Evolutionary conservation across 805 yeast genomes (phyloP).

Genomic region (Hanseniaspora taiwanica): DNA sequence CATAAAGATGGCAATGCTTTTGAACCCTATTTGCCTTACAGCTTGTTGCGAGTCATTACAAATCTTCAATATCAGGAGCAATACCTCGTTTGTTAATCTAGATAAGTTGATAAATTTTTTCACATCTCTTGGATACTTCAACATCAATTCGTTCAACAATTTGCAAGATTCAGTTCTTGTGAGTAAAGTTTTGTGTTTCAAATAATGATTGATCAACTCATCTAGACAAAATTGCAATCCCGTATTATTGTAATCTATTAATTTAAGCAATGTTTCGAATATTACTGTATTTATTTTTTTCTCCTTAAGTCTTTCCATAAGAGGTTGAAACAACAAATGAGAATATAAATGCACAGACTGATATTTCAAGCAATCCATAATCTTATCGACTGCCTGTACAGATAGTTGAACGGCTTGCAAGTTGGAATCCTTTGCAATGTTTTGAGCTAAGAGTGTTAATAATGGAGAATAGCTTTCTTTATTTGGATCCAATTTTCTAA

Average conservation of each 20-base stretch:
- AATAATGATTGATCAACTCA: slow-evolving; percentile 28
- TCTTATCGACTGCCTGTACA: slow-evolving; percentile 44
- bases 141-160: slow-evolving; percentile 51
- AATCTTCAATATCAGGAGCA: slow-evolving; percentile 45
- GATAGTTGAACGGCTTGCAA: slow-evolving; percentile 75
- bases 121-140: slow-evolving; percentile 16
- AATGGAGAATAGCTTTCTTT: slow-evolving; percentile 54
- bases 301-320: slow-evolving; percentile 78
- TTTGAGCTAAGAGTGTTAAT: slow-evolving; percentile 49
- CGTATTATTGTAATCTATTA: slow-evolving; percentile 22
- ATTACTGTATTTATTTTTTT: slow-evolving; percentile 54
- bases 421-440: slow-evolving; percentile 72
- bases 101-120: slow-evolving; percentile 4
- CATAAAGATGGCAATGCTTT: slow-evolving; percentile 68
- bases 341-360: slow-evolving; percentile 27
- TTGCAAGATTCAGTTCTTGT: slow-evolving; percentile 58
- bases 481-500: slow-evolving; percentile 35
- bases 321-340: slow-evolving; percentile 38
- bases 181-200: slow-evolving; percentile 66
- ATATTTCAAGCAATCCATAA: slow-evolving; percentile 54
- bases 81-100: slow-evolving; percentile 24
- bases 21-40: slow-evolving; percentile 65
- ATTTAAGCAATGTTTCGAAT: slow-evolving; percentile 28
- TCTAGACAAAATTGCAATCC: slow-evolving; percentile 46
- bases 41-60: slow-evolving; percentile 76